phyloP scores from a whole-genome alignment of 768 basidiomycete genomes.

The Serendipita sp. region DNA sequence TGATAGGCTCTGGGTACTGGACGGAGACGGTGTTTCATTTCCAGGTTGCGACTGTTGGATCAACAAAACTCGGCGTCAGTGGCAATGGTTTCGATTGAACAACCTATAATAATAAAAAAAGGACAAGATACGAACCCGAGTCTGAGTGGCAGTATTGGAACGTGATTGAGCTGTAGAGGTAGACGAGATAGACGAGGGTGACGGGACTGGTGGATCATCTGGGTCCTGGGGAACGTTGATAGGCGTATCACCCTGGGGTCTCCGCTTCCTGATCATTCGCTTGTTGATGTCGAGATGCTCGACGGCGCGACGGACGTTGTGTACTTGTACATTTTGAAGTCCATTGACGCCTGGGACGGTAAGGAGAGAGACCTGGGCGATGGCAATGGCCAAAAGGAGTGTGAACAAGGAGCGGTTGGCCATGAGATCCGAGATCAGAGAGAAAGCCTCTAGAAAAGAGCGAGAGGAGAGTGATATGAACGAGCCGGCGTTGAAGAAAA shows the following conservation, averaged over 20 bases:
- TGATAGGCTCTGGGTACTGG: slow-evolving; percentile 14
- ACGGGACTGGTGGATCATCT: slow-evolving; percentile 16
- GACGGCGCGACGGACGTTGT: slow-evolving; percentile 28
- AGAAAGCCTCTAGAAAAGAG: not conserved
- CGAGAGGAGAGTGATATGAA: not conserved
- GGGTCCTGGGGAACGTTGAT: slow-evolving; percentile 12
- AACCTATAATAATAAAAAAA: not conserved
- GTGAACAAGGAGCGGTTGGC: slow-evolving; percentile 21
- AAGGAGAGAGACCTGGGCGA: slow-evolving; percentile 33
- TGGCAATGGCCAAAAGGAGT: slow-evolving; percentile 44
- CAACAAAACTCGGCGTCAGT: not conserved
- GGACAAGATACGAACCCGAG: not conserved
- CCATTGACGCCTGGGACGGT: slow-evolving; percentile 33
- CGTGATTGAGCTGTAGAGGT: slow-evolving; percentile 17
- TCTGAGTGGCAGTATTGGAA: slow-evolving; percentile 5
- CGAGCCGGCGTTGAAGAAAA: not conserved
- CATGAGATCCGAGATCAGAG: not conserved
- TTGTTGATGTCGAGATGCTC: slow-evolving; percentile 30
- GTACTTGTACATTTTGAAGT: slow-evolving; percentile 20
- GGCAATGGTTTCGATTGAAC: too few relatives aligned
- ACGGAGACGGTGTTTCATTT: slow-evolving; percentile 12
- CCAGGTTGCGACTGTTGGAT: slow-evolving; percentile 10
- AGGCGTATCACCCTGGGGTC: slow-evolving; percentile 7
- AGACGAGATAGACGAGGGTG: slow-evolving; percentile 13
- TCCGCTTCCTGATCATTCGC: slow-evolving; percentile 53